These are phyloP conservation scores for Chlamydomonas urium DNA, from an alignment of 139 green algal genomes.

Conservation along the genomic window DNA sequence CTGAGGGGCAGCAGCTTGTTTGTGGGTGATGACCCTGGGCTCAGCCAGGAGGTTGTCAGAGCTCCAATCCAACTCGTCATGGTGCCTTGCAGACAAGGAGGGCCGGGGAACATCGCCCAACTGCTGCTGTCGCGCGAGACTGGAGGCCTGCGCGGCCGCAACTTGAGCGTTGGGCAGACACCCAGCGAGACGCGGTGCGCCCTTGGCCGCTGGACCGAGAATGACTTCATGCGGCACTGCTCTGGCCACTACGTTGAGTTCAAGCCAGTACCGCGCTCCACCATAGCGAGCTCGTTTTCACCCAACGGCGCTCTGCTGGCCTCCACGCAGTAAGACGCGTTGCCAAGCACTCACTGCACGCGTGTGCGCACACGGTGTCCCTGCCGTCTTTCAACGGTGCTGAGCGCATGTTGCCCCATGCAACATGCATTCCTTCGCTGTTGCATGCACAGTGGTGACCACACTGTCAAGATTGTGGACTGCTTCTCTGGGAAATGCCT, in stretches of 20 bases:
- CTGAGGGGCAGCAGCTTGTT: no score
- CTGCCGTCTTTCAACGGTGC: neutral
- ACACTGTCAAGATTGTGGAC: constrained; percentile 86
- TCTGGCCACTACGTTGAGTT: constrained; percentile 60
- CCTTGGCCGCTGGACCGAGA: constrained; percentile 46
- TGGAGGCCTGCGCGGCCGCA: neutral
- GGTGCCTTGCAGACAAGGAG: no score
- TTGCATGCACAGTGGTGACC: constrained; percentile 87
- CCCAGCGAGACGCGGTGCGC: neutral
- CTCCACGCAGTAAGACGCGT: constrained; percentile 73
- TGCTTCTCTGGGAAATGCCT: constrained; percentile 53
- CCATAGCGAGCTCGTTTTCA: constrained; percentile 81
- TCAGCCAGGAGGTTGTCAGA: no score
- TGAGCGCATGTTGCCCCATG: no score
- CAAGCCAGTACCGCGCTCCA: constrained; percentile 70
- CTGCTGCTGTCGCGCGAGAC: neutral
- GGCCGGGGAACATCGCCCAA: constrained; percentile 4
- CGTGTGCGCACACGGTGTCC: neutral
- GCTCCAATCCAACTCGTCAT: no score
- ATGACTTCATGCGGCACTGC: constrained; percentile 55
- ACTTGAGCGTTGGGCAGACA: neutral
- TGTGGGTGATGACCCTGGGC: no score
- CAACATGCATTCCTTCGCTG: no score
- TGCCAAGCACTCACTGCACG: neutral
- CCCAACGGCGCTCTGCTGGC: constrained; percentile 74